Base-by-base conservation (phyloP, 2,329 filamentous ascomycete species). In the Cryphonectria parasitica region DNA sequence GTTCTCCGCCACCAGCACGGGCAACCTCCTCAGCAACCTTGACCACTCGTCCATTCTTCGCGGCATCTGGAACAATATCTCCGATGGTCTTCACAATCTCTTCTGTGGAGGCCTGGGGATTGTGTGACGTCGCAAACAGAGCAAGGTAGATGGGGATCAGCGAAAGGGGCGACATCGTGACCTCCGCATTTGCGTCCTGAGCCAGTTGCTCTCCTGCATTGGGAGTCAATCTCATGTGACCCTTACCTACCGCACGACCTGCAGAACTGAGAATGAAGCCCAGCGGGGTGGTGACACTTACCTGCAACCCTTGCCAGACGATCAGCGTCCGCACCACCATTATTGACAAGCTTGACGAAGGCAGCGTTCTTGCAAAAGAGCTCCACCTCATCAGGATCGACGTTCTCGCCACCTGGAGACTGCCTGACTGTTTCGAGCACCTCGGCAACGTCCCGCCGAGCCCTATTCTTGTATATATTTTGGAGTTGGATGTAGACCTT, bases 281-380 rank as follows among this genome's bases (percentile, higher is more conserved):
- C 39, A 63, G 62, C 25, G 25, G 19, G 7, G 39, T 41, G n/a
- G 25, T 25, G 67, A 31, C 34, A 80, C 87, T 77, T 84, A 90
- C 88, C 84, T 70, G 87, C 82, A 58, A 87, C 78, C 78, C 87
- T 83, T 72, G 85, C 81, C 31, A 90, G 81, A 54, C 82, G 82
- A 71, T 84, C 82, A 77, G 82, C 81, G 34, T 79, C 80, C 66
- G 83, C 78, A 63, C 78, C 78, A 65, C 80, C 78, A 62, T 84
- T 83, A 74, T 91, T 92, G 70, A 98, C 90, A 64, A 98, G 88
- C 81, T 96, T 97, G 78, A 97, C 92, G 78, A 97, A 96, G 63
- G 92, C 92, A 65, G 95, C 95, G 75, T 97, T 97, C 82, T 97
- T 98, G 87, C 95, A 98, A 80, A 98, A 98, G 49, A 92, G 85